Percentiles rank a stretch among this genome's conserved stretches.
Conservation (phyloP, 352 stramenopile species). For the Phytophthora tubulina region DNA sequence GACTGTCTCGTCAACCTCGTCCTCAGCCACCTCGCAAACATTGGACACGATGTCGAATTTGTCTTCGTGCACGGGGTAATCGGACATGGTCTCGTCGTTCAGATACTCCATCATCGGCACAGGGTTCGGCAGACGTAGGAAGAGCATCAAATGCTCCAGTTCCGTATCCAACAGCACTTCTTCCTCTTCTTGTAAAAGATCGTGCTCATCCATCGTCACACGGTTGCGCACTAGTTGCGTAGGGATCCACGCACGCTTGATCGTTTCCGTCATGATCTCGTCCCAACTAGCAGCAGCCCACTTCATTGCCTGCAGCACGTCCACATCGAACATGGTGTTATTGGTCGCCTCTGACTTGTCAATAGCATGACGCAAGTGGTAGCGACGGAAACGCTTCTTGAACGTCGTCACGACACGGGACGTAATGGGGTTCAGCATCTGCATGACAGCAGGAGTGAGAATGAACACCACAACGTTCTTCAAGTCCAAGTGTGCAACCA, state of each 20-base stretch:
- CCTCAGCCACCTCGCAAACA: conserved; percentile 70
- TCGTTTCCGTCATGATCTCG: conserved; percentile 74
- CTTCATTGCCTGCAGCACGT: conserved; percentile 85
- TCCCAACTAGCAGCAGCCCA: conserved; percentile 78
- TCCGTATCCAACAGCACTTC: conserved; percentile 69
- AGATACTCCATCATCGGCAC: conserved; percentile 77
- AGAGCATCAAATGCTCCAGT: conserved; percentile 72
- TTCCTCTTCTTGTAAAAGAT: conserved; percentile 69
- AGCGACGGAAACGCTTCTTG: conserved; percentile 81
- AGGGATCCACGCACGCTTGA: conserved; percentile 71
- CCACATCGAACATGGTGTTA: conserved; percentile 61
- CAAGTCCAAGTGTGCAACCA: conserved; percentile 80
- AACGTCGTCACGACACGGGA: conserved; percentile 68
- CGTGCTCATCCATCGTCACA: conserved; percentile 54
- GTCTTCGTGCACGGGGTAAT: conserved; percentile 83
- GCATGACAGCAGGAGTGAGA: conserved; percentile 52
- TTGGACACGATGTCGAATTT: conserved; percentile 86
- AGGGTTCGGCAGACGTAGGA: conserved; percentile 63
- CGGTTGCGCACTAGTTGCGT: conserved; percentile 68
- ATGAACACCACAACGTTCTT: conserved; percentile 80
- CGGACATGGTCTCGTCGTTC: conserved; percentile 74
- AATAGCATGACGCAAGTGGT: conserved; percentile 75
- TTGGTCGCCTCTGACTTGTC: conserved; percentile 63
- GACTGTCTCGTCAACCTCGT: conserved; percentile 66
- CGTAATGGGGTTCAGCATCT: conserved; percentile 77